Base-by-base conservation (phyloP, 331 rosid genomes). In the Stylosanthes scabra region DNA sequence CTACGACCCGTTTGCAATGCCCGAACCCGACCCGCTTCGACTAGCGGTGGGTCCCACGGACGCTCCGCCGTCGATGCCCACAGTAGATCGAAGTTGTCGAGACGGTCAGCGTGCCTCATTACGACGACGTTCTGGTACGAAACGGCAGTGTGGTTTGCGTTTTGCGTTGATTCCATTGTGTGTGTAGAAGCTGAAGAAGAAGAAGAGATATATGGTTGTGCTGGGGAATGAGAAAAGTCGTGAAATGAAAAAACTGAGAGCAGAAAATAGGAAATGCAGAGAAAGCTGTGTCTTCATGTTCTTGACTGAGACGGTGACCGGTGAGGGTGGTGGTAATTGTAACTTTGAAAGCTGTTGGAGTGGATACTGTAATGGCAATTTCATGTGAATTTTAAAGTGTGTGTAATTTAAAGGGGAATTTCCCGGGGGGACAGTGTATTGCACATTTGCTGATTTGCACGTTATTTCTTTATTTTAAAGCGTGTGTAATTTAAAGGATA, bases 71-170 rank as follows among this genome's bases (percentile, higher is more conserved):
- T 84, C 9, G 80, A 27, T 1, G 76, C 34, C 99, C 99, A 90
- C 1, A 20, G 58, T 1, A 80, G 89, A 1, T 81, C 96, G 58
- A 86, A 68, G 83, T 89, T 89, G 71, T 91, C 99, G 42, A 84
- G 15, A 12, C 97, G 99, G 11, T 91, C 97, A 25, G 96, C 96
- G 77, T 94, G 99, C 56, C 99, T 86, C 89, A 94, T 87, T 45
- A 91, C 92, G 75, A 94, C 80, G 54, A 94, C 83, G 84, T 84
- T 84, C 13, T 94, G 97, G 86, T 67, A 49, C 44, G 28, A 73
- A 41, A 80, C 66, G 13, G 73, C 62, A 9, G 45, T 16, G 2
- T 29, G 13, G 25, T 71, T 66, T 60, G 62, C 71, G 9, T n/a
- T 49, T 65, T 11, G 74, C 58, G 66, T 57, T 1, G 58, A 66